These are phyloP conservation scores for Balamuthia mandrillaris DNA, from an alignment of 208 protist species.

Conservation along the genomic window DNA sequence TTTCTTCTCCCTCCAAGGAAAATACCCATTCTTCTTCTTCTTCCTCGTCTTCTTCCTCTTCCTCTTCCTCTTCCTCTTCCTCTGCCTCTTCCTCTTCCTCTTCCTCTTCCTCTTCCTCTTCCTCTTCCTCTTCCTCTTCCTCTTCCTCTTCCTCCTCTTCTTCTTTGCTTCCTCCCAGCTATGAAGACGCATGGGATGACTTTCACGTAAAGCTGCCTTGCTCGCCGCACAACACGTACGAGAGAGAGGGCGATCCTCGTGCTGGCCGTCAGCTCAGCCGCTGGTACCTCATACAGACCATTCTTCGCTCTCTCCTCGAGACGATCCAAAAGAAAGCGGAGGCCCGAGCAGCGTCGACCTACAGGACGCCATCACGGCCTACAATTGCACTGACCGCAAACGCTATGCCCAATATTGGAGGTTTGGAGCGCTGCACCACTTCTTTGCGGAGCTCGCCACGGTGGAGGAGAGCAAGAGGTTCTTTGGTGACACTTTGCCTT, in stretches of 20 bases:
- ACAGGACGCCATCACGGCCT: conserved; percentile 16
- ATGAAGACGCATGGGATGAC: conserved; percentile 14
- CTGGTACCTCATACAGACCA: conserved; percentile 23
- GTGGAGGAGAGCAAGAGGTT: background rate
- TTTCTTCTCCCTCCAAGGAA: too few species aligned
- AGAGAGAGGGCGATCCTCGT: background rate
- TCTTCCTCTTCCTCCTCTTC: too few species aligned
- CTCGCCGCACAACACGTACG: conserved; percentile 24
- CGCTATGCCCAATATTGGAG: conserved; percentile 23
- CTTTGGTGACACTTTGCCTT: background rate
- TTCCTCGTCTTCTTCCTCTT: too few species aligned
- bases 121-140: too few species aligned
- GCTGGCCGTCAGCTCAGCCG: background rate
- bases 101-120: too few species aligned
- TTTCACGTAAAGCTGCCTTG: conserved; percentile 2
- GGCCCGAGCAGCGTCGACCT: too few species aligned
- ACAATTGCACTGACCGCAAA: conserved; percentile 13
- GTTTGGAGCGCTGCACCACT: conserved; percentile 2
- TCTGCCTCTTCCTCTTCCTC: too few species aligned
- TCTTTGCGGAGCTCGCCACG: background rate
- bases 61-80: too few species aligned
- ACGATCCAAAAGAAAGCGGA: too few species aligned
- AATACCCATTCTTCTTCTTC: too few species aligned
- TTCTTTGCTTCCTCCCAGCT: background rate
- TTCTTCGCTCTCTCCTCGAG: background rate